Conservation (phyloP, 768 basidiomycete species). For the Clitopilus passeckerianus region DNA sequence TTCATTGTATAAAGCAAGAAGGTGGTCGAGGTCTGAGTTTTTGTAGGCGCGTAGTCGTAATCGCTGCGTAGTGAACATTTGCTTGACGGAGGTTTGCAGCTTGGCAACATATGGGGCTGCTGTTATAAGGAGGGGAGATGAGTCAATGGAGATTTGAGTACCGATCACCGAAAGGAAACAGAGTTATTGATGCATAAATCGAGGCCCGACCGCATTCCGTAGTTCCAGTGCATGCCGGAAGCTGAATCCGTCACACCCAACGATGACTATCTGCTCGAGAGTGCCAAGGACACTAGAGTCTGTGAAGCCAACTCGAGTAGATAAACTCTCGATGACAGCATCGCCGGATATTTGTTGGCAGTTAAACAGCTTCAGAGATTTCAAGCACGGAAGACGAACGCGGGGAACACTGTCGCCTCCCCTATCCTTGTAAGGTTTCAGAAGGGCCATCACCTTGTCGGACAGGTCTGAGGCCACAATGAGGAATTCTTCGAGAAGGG, state of each 20-base stretch:
- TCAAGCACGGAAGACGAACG: conserved; percentile 52
- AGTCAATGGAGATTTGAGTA: not conserved
- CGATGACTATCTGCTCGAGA: conserved; percentile 28
- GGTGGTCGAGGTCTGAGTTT: conserved; percentile 24
- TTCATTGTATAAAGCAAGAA: conserved; percentile 22
- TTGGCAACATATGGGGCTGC: not conserved
- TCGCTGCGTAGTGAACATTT: conserved; percentile 24
- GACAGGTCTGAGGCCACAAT: conserved; percentile 84
- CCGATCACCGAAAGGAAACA: not conserved
- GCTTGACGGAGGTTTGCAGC: not conserved
- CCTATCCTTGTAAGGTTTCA: conserved; percentile 34
- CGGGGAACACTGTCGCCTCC: conserved; percentile 13
- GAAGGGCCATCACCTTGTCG: conserved; percentile 57
- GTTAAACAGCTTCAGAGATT: conserved; percentile 47
- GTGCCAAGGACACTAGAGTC: conserved; percentile 23
- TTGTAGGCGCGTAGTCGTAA: conserved; percentile 25
- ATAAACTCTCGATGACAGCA: conserved; percentile 48
- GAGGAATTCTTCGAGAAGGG: conserved; percentile 53
- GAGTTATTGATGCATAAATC: conserved; percentile 11
- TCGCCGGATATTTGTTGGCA: conserved; percentile 62
- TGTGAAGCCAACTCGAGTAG: conserved; percentile 38
- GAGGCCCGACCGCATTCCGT: conserved; percentile 18
- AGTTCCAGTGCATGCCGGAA: conserved; percentile 23
- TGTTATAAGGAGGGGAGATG: conserved; percentile 1
- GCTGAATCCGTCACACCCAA: conserved; percentile 32